Evolutionary conservation across 23 red algal species (phyloP), one percentile per base, ranked within the genome.

Genomic region (Agarophyton chilense): DNA sequence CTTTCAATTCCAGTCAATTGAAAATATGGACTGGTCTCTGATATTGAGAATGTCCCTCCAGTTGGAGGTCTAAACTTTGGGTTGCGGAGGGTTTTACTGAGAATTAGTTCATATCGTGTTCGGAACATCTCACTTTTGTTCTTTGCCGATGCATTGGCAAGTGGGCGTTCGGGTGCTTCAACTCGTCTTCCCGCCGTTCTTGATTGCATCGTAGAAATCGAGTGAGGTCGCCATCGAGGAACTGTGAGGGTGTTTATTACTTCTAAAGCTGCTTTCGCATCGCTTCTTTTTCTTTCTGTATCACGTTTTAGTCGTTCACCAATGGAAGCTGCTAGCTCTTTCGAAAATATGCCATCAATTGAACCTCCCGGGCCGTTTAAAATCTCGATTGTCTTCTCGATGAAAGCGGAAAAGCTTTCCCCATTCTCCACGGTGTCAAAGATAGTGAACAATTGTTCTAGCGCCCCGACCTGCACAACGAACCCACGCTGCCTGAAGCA

Each of bases 1-100:
- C 82, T 81, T 56, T 95, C 92, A n/a, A 95, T 83, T 40, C 76
- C 81, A 55, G 92, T 95, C 51, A 95, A 41, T 31, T 86, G 84
- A 58, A 78, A 84, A 39, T 95, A 90, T 31, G 92, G 70, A 14
- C 70, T 86, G 9, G 53, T 72, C 4, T 55, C 56, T 25, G 62
- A 63, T 47, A 79, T 40, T 25, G 68, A 62, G 12, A 79, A 29
- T 19, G 61, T 43, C 16, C 71, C 66, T 33, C 65, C 54, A 9
- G 50, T 60, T 21, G 92, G 92, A 4, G 92, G 86, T 28, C 44
- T 73, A 45, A 86, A 95, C 41, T 76, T 68, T 1, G 77, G 78
- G 50, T 95, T 84, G 14, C 92, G 92, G 34, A 95, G 84, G 10
- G 92, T 95, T 31, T 88, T 86, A 26, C 55, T 77, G 33, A 64